phyloP scores from a whole-genome alignment of 805 yeast genomes.

The Kluyveromyces starmeri region DNA sequence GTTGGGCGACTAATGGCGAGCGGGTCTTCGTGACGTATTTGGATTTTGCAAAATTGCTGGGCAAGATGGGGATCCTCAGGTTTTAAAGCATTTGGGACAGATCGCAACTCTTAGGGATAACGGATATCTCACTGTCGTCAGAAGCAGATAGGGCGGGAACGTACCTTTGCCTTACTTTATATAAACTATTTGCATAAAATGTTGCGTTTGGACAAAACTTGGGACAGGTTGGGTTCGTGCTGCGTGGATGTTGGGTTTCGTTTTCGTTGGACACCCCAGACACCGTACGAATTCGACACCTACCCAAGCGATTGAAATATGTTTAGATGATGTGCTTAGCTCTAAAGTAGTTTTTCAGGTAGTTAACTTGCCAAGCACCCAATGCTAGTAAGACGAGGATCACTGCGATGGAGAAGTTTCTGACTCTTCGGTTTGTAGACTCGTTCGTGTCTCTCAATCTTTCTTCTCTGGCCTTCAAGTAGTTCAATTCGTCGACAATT shows the following conservation, averaged over 20 bases:
- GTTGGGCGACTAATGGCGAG: constrained; percentile 34
- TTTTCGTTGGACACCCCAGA: no score
- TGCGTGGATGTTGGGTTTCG: no score
- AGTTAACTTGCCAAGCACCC: constrained; percentile 89
- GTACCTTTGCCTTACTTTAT: no score
- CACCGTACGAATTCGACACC: no score
- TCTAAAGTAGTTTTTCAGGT: constrained; percentile 87
- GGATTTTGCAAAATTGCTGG: constrained; percentile 42
- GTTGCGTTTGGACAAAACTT: no score
- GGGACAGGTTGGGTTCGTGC: no score
- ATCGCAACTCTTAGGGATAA: no score
- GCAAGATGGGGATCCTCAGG: constrained; percentile 37
- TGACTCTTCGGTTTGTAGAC: constrained; percentile 87
- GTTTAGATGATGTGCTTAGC: constrained; percentile 65
- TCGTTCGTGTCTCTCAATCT: constrained; percentile 94
- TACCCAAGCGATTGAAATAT: no score
- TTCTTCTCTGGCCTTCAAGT: constrained; percentile 81
- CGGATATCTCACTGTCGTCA: no score
- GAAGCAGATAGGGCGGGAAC: no score
- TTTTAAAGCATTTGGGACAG: no score
- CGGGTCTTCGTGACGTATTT: constrained; percentile 31
- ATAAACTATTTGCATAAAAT: no score
- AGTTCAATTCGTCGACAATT: constrained; percentile 67
- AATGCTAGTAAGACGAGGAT: constrained; percentile 62
- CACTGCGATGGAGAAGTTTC: constrained; percentile 70